These are phyloP conservation scores for Sclerotiophoma versabilis DNA, from an alignment of 2,329 filamentous ascomycete genomes.

Conservation along the genomic window DNA sequence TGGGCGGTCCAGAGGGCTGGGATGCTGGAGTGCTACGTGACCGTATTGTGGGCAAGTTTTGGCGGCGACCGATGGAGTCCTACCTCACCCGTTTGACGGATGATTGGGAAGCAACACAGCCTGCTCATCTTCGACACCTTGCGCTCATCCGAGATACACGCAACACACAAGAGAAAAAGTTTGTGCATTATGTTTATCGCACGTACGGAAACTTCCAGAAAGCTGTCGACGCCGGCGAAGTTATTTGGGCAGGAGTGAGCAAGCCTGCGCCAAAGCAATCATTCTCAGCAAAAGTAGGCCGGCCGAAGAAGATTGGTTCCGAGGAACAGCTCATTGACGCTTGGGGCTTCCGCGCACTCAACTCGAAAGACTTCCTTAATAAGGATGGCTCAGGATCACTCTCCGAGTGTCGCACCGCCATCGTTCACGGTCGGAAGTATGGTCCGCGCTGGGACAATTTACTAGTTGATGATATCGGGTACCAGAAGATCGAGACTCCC, in stretches of 20 bases:
- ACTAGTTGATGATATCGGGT: conserved; percentile 32
- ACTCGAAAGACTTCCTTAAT: conserved; percentile 28
- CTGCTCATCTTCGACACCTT: conserved; percentile 63
- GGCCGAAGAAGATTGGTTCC: conserved; percentile 17
- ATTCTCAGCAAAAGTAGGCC: conserved; percentile 33
- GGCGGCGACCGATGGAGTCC: conserved; percentile 62
- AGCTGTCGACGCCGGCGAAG: conserved; percentile 59
- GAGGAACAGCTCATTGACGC: conserved; percentile 24
- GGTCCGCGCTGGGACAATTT: conserved; percentile 38
- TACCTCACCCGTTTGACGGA: conserved; percentile 61
- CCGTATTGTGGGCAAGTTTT: conserved; percentile 58
- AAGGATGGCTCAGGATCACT: conserved; percentile 37
- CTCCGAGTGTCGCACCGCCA: conserved; percentile 30
- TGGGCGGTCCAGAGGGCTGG: conserved; percentile 57
- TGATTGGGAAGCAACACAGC: conserved; percentile 65
- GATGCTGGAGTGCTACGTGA: conserved; percentile 54
- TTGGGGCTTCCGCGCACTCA: conserved; percentile 40
- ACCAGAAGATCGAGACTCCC: conserved; percentile 23
- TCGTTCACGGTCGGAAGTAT: conserved; percentile 26
- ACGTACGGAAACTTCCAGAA: conserved; percentile 60
- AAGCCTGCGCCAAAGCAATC: conserved; percentile 38
- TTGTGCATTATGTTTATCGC: conserved; percentile 62
- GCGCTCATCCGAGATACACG: conserved; percentile 63
- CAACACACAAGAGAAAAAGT: conserved; percentile 53
- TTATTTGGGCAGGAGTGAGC: conserved; percentile 62